These are phyloP conservation scores for Knufia petricola DNA, from an alignment of 2,329 filamentous ascomycete genomes.

Conservation along the genomic window DNA sequence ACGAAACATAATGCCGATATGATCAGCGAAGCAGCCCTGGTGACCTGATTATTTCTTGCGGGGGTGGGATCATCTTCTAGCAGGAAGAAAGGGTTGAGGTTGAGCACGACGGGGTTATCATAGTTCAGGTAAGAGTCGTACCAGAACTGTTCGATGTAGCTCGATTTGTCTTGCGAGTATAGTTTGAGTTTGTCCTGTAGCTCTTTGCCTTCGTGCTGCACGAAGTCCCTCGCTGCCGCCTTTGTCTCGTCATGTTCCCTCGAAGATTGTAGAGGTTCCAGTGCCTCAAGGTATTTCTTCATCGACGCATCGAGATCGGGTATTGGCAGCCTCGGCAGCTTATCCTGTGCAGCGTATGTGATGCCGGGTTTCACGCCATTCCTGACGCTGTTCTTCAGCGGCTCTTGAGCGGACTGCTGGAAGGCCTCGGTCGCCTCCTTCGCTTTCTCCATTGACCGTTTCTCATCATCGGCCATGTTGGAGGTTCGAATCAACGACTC, in stretches of 20 bases:
- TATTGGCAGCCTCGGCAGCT: conserved; percentile 83
- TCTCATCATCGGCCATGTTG: conserved; percentile 23
- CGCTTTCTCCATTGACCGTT: conserved; percentile 22
- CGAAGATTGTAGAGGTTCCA: conserved; percentile 69
- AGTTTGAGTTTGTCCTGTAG: conserved; percentile 82
- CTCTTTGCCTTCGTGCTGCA: conserved; percentile 68
- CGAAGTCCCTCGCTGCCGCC: conserved; percentile 71
- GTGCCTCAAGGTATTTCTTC: conserved; percentile 65
- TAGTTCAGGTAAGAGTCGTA: conserved; percentile 98
- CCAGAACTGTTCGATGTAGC: conserved; percentile 99
- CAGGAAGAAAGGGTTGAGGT: conserved; percentile 95
- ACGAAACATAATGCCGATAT: conserved; percentile 88
- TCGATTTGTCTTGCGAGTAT: conserved; percentile 83
- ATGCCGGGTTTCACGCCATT: conserved; percentile 54
- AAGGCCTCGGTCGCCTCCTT: conserved; percentile 28
- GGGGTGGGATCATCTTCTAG: conserved; percentile 96
- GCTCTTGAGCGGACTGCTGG: conserved; percentile 38
- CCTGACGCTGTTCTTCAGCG: conserved; percentile 36
- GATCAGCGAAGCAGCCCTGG: conserved; percentile 81
- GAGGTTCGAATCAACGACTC: conserved; percentile 49
- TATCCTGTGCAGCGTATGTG: conserved; percentile 83
- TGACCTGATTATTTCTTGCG: conserved; percentile 92
- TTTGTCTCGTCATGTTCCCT: conserved; percentile 77
- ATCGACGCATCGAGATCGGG: conserved; percentile 73
- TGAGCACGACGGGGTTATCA: conserved; percentile 93